Conservation (phyloP, 139 green algal species). For the Asterochloris sp. region DNA sequence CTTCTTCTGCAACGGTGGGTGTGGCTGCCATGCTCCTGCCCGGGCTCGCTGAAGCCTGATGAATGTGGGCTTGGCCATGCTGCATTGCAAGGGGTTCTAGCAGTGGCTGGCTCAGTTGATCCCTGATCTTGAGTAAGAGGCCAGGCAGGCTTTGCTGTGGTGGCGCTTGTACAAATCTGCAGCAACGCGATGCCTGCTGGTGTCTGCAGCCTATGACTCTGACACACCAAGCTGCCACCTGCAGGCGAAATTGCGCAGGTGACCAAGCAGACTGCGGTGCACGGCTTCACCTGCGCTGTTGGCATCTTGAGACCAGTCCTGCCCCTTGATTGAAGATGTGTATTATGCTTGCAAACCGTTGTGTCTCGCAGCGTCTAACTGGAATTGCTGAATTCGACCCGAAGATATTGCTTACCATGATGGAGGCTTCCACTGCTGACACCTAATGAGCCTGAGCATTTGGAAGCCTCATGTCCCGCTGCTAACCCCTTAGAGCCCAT, state of each 20-base stretch:
- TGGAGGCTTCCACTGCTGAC: too few species aligned
- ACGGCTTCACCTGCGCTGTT: slow-evolving; percentile 56
- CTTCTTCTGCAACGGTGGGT: slow-evolving; percentile 57
- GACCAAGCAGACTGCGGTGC: slow-evolving; percentile 38
- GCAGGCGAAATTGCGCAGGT: slow-evolving; percentile 58
- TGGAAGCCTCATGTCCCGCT: too few species aligned
- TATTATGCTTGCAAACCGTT: too few species aligned
- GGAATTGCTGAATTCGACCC: too few species aligned
- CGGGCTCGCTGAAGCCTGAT: not conserved
- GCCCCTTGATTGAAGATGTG: not conserved
- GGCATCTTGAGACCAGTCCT: slow-evolving; percentile 30
- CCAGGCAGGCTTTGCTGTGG: not conserved
- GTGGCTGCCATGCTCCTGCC: too few species aligned
- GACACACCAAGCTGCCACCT: not conserved
- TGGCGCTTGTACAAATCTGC: not conserved
- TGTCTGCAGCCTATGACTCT: not conserved
- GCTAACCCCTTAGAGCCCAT: too few species aligned
- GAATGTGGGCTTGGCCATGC: not conserved
- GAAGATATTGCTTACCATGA: too few species aligned
- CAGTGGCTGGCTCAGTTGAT: not conserved
- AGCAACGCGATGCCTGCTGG: not conserved
- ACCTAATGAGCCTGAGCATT: too few species aligned
- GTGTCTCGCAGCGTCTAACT: too few species aligned
- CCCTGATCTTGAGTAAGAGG: not conserved
- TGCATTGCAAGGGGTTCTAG: not conserved